These are phyloP conservation scores for Plasmodium vivax DNA, from an alignment of 169 alveolate genomes.

Conservation along the genomic window DNA sequence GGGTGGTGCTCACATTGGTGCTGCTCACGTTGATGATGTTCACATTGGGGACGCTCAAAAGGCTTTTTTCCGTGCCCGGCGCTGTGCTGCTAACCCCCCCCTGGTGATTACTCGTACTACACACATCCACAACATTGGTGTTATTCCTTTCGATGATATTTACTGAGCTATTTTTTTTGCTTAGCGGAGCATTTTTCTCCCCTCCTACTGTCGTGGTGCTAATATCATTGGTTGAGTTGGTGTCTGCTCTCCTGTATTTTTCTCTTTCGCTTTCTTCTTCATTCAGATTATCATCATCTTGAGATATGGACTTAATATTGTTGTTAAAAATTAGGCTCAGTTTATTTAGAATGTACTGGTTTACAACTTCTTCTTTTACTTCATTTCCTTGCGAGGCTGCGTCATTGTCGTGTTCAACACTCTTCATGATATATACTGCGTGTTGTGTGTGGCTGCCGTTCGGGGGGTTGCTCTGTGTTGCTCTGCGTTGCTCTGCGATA, in stretches of 20 bases:
- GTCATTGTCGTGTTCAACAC: conserved; percentile 12
- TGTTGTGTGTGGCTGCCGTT: not conserved
- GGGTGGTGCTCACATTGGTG: not conserved
- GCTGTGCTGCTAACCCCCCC: not conserved
- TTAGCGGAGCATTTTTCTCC: not conserved
- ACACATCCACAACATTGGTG: not conserved
- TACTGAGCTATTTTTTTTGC: not conserved
- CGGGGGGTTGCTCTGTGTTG: not conserved
- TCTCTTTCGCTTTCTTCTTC: conserved; percentile 23
- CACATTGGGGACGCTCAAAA: not conserved
- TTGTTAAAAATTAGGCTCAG: conserved; percentile 59
- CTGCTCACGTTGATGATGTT: not conserved
- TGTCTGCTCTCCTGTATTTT: not conserved
- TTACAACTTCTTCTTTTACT: conserved; percentile 38
- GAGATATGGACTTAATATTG: conserved; percentile 51
- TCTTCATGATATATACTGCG: conserved; percentile 14
- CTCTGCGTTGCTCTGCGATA: too few relatives aligned
- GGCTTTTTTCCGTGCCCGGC: not conserved
- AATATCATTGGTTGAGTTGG: not conserved
- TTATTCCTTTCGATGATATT: not conserved
- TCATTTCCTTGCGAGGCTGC: conserved; percentile 21
- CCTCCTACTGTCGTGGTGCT: not conserved
- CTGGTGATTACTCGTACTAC: not conserved
- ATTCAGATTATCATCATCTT: conserved; percentile 14
- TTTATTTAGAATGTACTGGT: conserved; percentile 46